Percentiles rank a stretch among this genome's conserved stretches.
phyloP scores from a whole-genome alignment of 257 asterid genomes.

The Paulownia fortunei region DNA sequence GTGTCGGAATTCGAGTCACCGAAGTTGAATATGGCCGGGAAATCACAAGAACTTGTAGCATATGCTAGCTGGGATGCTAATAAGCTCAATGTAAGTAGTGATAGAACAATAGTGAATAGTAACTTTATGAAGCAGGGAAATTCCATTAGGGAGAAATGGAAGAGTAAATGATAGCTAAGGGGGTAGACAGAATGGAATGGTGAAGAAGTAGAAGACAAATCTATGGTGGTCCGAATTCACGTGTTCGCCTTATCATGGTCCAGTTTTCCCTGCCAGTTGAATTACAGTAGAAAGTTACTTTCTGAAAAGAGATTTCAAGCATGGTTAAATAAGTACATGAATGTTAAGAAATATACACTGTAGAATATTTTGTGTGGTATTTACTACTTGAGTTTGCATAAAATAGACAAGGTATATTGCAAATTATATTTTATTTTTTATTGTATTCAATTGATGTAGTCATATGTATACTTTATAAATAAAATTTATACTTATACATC shows the following conservation, averaged over 20 bases:
- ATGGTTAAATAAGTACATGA: not conserved
- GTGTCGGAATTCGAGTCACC: constrained; percentile 98
- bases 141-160: constrained; percentile 25
- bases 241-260: constrained; percentile 3
- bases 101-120: not conserved
- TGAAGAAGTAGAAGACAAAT: constrained; percentile 21
- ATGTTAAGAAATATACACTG: not conserved
- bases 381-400: too few species aligned
- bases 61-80: constrained; percentile 15
- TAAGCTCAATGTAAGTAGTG: constrained; percentile 6
- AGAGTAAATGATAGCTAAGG: not conserved
- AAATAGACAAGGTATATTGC: too few species aligned
- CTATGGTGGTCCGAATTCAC: constrained; percentile 35
- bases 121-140: not conserved
- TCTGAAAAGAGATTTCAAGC: not conserved
- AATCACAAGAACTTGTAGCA: constrained; percentile 47
- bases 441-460: too few species aligned
- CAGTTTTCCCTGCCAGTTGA: not conserved
- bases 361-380: too few species aligned
- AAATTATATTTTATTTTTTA: too few species aligned
- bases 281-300: not conserved
- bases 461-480: too few species aligned
- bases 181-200: not conserved
- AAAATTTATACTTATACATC: too few species aligned
- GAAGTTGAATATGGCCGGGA: constrained; percentile 88